phyloP scores from a whole-genome alignment of 2,329 filamentous ascomycete genomes.

The Aspergillus latus region DNA sequence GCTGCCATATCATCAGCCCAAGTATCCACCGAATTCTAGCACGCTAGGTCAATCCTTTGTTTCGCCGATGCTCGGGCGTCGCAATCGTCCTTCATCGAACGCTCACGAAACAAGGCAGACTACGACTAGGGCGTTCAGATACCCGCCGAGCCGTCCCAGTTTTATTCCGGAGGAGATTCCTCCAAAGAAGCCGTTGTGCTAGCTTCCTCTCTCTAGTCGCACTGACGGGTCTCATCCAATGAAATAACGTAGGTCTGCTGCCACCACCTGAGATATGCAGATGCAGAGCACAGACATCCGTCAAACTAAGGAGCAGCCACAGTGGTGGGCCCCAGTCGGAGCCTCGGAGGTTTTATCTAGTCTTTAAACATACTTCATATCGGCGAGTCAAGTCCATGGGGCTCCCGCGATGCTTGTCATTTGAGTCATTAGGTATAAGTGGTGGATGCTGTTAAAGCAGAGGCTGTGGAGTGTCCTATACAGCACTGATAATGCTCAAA shows the following conservation, averaged over 20 bases:
- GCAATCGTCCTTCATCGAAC: too few species aligned
- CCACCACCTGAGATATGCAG: constrained; percentile 4
- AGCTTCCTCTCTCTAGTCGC: not conserved
- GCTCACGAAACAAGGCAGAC: too few species aligned
- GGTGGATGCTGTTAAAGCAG: not conserved
- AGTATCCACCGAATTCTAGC: not conserved
- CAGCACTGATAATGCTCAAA: not conserved
- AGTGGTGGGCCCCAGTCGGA: not conserved
- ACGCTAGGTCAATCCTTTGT: not conserved
- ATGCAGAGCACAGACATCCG: constrained; percentile 8
- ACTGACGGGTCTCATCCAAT: constrained; percentile 7
- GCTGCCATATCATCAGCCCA: not conserved
- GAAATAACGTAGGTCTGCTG: not conserved
- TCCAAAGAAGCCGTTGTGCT: not conserved
- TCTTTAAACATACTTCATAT: not conserved
- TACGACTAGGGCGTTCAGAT: not conserved
- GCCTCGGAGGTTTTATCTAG: constrained; percentile 4
- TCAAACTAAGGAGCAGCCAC: not conserved
- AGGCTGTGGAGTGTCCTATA: not conserved
- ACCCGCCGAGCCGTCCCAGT: not conserved
- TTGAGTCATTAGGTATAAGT: not conserved
- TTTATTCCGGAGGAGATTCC: not conserved
- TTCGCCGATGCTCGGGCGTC: not conserved
- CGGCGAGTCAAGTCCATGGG: not conserved
- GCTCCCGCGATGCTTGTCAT: not conserved